Evolutionary conservation across 768 basidiomycete genomes (phyloP).

Genomic region (Panaeolus cyanescens): DNA sequence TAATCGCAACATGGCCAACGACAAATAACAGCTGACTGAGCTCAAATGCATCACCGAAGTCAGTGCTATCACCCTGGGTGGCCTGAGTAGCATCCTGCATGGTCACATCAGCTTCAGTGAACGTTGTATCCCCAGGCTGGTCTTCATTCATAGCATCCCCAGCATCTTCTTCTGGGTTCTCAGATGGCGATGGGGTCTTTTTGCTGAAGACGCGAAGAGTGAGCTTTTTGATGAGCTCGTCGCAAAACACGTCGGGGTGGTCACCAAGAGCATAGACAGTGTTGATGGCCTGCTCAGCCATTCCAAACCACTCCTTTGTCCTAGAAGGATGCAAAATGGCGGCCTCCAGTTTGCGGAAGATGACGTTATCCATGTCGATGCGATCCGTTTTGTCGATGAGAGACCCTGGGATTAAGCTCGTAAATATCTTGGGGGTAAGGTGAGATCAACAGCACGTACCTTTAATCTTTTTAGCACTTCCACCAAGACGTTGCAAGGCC

Average conservation of each 20-base stretch:
- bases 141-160: conserved; percentile 63
- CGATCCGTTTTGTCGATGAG: conserved; percentile 85
- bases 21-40: conserved; percentile 94
- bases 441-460: conserved; percentile 42
- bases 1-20: conserved; percentile 96
- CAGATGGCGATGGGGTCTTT: conserved; percentile 20
- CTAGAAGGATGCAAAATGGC: conserved; percentile 80
- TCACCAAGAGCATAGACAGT: conserved; percentile 94
- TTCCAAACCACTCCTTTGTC: conserved; percentile 93
- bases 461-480: conserved; percentile 97
- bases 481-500: conserved; percentile 88
- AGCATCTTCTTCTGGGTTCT: conserved; percentile 12
- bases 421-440: neutral
- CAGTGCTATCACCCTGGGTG: conserved; percentile 36
- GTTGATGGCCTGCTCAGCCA: conserved; percentile 97
- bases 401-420: conserved; percentile 59
- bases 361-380: conserved; percentile 81
- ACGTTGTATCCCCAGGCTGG: conserved; percentile 34
- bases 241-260: conserved; percentile 86
- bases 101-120: conserved; percentile 23
- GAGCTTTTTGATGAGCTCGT: conserved; percentile 80
- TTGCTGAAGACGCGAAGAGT: conserved; percentile 67
- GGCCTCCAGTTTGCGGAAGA: conserved; percentile 83
- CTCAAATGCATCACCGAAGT: conserved; percentile 81
- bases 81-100: conserved; percentile 30